Evolutionary conservation across 2,329 filamentous ascomycete genomes (phyloP).

Genomic region (Sporothrix pallida): DNA sequence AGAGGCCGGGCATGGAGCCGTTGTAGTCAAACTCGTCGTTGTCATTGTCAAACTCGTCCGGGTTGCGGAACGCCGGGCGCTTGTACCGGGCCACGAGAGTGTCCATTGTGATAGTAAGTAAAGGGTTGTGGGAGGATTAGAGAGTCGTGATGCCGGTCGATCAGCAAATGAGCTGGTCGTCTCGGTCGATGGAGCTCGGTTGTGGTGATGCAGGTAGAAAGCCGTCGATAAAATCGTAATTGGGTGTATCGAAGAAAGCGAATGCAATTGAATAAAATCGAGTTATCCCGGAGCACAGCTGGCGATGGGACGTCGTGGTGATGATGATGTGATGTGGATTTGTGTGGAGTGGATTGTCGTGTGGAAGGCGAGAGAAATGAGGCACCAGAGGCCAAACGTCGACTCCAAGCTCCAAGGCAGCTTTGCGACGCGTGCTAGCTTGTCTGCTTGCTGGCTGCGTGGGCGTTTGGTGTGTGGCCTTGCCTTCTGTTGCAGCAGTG

Average conservation of each 20-base stretch:
- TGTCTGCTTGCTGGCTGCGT: slow-evolving; percentile 10
- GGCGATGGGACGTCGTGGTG: neutral
- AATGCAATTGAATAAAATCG: neutral
- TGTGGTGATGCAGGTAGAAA: neutral
- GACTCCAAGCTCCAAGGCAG: slow-evolving; percentile 37
- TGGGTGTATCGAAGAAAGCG: neutral
- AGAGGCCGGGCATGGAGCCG: slow-evolving; percentile 75
- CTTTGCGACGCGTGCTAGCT: slow-evolving; percentile 37
- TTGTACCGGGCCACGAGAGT: slow-evolving; percentile 91
- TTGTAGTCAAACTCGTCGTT: slow-evolving; percentile 76
- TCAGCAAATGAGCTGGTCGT: neutral
- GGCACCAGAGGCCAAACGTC: slow-evolving; percentile 22
- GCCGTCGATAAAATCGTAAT: neutral
- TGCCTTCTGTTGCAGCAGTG: slow-evolving; percentile 26
- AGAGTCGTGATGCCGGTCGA: slow-evolving; percentile 1
- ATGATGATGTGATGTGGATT: slow-evolving; percentile 1
- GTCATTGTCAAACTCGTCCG: slow-evolving; percentile 74
- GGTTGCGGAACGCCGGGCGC: slow-evolving; percentile 72
- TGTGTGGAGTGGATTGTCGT: neutral
- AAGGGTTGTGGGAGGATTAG: neutral
- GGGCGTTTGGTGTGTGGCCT: slow-evolving; percentile 5
- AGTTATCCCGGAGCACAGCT: neutral
- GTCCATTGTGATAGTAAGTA: slow-evolving; percentile 68
- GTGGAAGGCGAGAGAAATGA: slow-evolving; percentile 21
- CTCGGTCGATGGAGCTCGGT: neutral